Conservation (phyloP, 1,139 yeast genomes). For the Scheffersomyces segobiensis region DNA sequence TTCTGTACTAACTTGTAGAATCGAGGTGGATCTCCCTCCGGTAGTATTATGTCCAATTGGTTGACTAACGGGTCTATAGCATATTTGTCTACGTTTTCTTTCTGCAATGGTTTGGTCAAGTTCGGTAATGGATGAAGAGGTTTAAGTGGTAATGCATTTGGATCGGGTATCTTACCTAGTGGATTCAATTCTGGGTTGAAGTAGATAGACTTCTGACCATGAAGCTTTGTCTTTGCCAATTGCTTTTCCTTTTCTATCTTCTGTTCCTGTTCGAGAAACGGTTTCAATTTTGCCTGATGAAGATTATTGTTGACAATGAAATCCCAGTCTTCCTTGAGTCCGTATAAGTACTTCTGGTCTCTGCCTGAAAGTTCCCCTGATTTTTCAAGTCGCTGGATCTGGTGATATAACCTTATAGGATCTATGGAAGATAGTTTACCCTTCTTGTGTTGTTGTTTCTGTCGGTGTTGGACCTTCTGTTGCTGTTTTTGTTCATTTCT, state of each 20-base stretch:
- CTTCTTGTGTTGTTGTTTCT: conserved; percentile 30
- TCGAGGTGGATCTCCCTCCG: conserved; percentile 40
- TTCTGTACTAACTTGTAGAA: conserved; percentile 43
- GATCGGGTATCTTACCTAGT: conserved; percentile 43
- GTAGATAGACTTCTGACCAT: conserved; percentile 41
- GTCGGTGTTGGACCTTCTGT: conserved; percentile 38
- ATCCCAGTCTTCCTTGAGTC: conserved; percentile 41
- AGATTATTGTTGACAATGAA: conserved; percentile 36
- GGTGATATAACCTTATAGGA: conserved; percentile 34
- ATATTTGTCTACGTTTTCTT: conserved; percentile 10
- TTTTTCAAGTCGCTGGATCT: conserved; percentile 27
- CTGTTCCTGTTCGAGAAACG: conserved; percentile 20
- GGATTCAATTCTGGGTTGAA: conserved; percentile 51
- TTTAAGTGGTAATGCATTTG: conserved; percentile 4
- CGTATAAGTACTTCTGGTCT: conserved; percentile 23
- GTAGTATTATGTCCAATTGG: conserved; percentile 29
- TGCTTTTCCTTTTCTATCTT: conserved; percentile 13
- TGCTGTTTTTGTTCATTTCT: conserved; percentile 41
- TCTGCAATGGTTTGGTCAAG: conserved; percentile 26
- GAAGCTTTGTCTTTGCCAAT: conserved; percentile 27
- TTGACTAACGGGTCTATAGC: conserved; percentile 30
- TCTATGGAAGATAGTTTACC: conserved; percentile 30
- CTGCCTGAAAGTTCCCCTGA: conserved; percentile 15
- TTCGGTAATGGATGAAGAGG: conserved; percentile 21
- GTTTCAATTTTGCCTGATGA: conserved; percentile 30